phyloP scores from a whole-genome alignment of 768 basidiomycete genomes.

The Kwoniella sp. region DNA sequence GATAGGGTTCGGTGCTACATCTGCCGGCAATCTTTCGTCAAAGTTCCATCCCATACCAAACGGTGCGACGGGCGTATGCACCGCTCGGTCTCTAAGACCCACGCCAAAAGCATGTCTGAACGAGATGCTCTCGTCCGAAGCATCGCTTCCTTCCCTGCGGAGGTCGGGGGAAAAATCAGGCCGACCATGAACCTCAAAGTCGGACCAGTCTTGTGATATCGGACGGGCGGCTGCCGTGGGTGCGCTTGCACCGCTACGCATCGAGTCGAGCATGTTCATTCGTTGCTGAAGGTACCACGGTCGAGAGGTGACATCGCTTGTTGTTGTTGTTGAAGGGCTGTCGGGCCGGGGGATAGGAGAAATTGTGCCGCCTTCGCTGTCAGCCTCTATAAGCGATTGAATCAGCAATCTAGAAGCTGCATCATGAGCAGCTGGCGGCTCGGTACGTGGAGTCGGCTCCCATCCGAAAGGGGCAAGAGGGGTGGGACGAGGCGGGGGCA shows the following conservation, averaged over 20 bases:
- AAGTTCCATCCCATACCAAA: not conserved
- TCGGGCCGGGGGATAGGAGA: not conserved
- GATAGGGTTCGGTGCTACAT: not conserved
- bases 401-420: not conserved
- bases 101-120: slow-evolving; percentile 8
- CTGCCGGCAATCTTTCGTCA: not conserved
- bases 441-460: not conserved
- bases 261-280: slow-evolving; percentile 5
- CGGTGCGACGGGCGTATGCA: not conserved
- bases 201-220: not conserved
- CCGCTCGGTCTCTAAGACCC: not conserved
- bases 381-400: not conserved
- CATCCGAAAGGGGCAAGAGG: slow-evolving; percentile 9
- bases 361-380: not conserved
- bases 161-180: not conserved
- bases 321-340: not conserved
- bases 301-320: not conserved
- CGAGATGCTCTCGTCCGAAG: not conserved
- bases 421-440: not conserved
- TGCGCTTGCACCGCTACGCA: not conserved
- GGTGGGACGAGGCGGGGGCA: slow-evolving; percentile 13
- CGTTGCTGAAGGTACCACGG: slow-evolving; percentile 16
- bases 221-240: not conserved
- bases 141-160: not conserved
- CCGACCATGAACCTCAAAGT: not conserved